phyloP scores from a whole-genome alignment of 2,329 filamentous ascomycete species.

The Alternaria longipes region DNA sequence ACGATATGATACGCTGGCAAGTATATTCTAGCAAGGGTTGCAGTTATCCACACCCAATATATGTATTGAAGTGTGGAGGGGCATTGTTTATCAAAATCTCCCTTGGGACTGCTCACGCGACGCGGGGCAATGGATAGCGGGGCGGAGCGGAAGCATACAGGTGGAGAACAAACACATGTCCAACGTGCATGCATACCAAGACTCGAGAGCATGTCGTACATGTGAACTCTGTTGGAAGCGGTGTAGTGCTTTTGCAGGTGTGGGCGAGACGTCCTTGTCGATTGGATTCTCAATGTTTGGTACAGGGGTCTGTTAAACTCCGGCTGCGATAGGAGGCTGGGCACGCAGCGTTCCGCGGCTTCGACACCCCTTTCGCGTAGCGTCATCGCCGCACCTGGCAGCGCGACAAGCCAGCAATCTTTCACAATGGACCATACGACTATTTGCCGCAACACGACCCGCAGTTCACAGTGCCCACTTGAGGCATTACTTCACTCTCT shows the following conservation, averaged over 20 bases:
- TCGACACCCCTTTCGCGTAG: slow-evolving; percentile 10
- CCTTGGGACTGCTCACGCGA: slow-evolving; percentile 8
- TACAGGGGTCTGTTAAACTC: slow-evolving; percentile 5
- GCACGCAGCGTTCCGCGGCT: slow-evolving; percentile 6
- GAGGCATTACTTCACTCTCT: slow-evolving; percentile 1
- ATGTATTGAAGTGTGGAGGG: not conserved
- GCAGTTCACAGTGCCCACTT: not conserved
- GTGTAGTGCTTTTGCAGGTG: slow-evolving; percentile 3
- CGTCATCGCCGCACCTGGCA: slow-evolving; percentile 9
- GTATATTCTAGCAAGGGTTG: not conserved
- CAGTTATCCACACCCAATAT: not conserved
- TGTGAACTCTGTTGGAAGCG: not conserved
- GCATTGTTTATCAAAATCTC: not conserved
- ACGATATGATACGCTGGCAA: slow-evolving; percentile 4
- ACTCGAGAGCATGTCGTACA: not conserved
- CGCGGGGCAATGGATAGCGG: slow-evolving; percentile 6
- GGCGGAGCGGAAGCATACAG: slow-evolving; percentile 5
- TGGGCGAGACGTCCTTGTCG: not conserved
- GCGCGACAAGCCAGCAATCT: slow-evolving; percentile 17
- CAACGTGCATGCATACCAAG: slow-evolving; percentile 9
- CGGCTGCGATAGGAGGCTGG: slow-evolving; percentile 8
- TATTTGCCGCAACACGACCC: not conserved
- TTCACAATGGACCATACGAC: slow-evolving; percentile 4
- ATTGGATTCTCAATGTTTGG: not conserved
- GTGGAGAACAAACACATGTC: slow-evolving; percentile 2